Evolutionary conservation across 2,329 filamentous ascomycete genomes (phyloP), one percentile per base, ranked within the genome.

Genomic region (Bipolaris gigantea): DNA sequence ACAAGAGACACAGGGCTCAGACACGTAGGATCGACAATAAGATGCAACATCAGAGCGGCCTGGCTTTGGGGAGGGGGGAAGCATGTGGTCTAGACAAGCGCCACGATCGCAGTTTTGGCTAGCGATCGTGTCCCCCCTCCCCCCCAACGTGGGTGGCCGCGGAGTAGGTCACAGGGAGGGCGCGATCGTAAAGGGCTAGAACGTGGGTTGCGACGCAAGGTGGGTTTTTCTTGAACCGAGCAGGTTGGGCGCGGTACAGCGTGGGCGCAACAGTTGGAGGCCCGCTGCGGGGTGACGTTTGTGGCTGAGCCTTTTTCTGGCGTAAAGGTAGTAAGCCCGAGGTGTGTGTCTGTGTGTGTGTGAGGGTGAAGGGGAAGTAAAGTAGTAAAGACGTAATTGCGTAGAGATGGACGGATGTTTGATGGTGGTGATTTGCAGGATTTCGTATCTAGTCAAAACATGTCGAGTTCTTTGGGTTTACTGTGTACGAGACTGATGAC

Each of bases 251-350:
- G 33, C 7, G 9, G 25, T 32, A 33, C 43, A 46, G 43, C n/a
- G n/a, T n/a, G n/a, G n/a, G n/a, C 43, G 43, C 33, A 46, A 51
- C 48, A 40, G 46, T 48, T 50, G 48, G 56, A 43, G 36, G 9
- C 49, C 46, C 46, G 36, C 46, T 49, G 46, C 46, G n/a, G 4
- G 5, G 19, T 49, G 46, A 49, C 46, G 46, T 49, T 25, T 30
- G 35, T 48, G 45, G 45, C 35, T 25, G 45, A 13, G n/a, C n/a
- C n/a, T 25, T 8, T 11, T 18, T 25, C 32, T 23, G 19, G 32
- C 21, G 19, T 13, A 30, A 30, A 30, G 13, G 27, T 13, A 30
- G 27, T 30, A 30, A 10, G 3, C 27, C 27, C 27, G 13, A 30
- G 10, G 2, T 13, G 27, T 10, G 27, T 30, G 27, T 10, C 13